Percentiles rank a stretch among this genome's conserved stretches.
phyloP scores from a whole-genome alignment of 202 grass and related monocot species.

The Panicum hallii region DNA sequence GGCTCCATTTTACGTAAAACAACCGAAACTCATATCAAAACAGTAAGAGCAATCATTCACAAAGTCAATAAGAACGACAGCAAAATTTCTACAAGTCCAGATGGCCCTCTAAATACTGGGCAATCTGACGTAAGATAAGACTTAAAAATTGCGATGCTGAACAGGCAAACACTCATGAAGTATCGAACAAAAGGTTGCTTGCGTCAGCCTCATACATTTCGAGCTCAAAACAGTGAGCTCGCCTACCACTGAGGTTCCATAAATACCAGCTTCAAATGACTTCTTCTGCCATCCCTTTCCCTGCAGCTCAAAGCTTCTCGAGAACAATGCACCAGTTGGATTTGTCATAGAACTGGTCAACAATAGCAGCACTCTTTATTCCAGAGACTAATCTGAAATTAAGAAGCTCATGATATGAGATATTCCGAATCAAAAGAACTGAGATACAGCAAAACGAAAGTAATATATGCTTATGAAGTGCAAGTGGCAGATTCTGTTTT shows the following conservation, averaged over 20 bases:
- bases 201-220: neutral
- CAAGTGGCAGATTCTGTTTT: neutral
- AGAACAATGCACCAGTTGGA: slow-evolving; percentile 99
- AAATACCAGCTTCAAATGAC: slow-evolving; percentile 26
- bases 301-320: slow-evolving; percentile 72
- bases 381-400: slow-evolving; percentile 82
- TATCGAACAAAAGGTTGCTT: neutral
- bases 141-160: neutral
- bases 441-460: slow-evolving; percentile 12
- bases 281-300: neutral
- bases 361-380: slow-evolving; percentile 68
- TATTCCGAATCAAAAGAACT: slow-evolving; percentile 19
- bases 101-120: slow-evolving; percentile 18
- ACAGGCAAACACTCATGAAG: neutral
- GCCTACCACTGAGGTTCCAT: neutral
- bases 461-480: neutral
- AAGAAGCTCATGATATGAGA: slow-evolving; percentile 29
- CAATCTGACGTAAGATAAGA: neutral
- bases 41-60: neutral
- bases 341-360: slow-evolving; percentile 95
- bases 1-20: neutral
- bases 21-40: neutral
- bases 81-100: slow-evolving; percentile 16
- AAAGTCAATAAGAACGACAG: neutral
- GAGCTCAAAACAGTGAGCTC: slow-evolving; percentile 19